These are phyloP conservation scores for Penicillium sp. DNA, from an alignment of 2,329 filamentous ascomycete species.

Conservation along the genomic window DNA sequence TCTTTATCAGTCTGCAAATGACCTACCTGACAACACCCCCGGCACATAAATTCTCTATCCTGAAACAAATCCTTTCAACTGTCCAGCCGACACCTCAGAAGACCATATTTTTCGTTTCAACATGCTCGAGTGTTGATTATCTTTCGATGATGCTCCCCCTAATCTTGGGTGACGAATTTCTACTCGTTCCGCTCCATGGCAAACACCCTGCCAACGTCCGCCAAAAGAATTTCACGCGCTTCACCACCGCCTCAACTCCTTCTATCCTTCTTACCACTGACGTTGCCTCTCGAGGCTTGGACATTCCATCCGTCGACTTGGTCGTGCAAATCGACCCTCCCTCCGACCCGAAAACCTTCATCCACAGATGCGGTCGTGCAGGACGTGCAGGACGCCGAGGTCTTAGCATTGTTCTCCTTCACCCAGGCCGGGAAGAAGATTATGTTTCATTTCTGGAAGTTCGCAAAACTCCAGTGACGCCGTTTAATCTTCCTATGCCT, in stretches of 20 bases:
- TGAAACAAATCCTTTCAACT: conserved; percentile 70
- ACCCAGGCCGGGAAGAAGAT: conserved; percentile 83
- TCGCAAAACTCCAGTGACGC: conserved; percentile 79
- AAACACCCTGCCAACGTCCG: conserved; percentile 89
- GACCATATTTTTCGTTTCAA: conserved; percentile 89
- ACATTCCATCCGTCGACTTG: conserved; percentile 89
- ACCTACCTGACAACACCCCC: conserved; percentile 77
- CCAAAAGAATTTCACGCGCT: conserved; percentile 82
- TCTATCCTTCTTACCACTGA: conserved; percentile 90
- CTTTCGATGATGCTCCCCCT: conserved; percentile 79
- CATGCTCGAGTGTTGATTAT: conserved; percentile 93
- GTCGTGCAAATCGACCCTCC: conserved; percentile 86
- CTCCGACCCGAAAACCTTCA: conserved; percentile 84
- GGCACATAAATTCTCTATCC: conserved; percentile 76
- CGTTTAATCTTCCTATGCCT: conserved; percentile 63
- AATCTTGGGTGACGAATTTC: conserved; percentile 70
- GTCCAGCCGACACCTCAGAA: conserved; percentile 78
- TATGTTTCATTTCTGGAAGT: conserved; percentile 87
- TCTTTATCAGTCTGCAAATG: conserved; percentile 71
- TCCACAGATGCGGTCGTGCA: conserved; percentile 67
- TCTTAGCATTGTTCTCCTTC: conserved; percentile 82
- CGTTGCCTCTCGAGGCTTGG: conserved; percentile 84
- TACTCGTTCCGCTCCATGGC: conserved; percentile 82
- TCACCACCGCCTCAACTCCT: conserved; percentile 73
- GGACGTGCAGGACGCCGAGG: conserved; percentile 71